These are phyloP conservation scores for Heliamphora pulchella DNA, from an alignment of 179 eudicot species.

Conservation along the genomic window DNA sequence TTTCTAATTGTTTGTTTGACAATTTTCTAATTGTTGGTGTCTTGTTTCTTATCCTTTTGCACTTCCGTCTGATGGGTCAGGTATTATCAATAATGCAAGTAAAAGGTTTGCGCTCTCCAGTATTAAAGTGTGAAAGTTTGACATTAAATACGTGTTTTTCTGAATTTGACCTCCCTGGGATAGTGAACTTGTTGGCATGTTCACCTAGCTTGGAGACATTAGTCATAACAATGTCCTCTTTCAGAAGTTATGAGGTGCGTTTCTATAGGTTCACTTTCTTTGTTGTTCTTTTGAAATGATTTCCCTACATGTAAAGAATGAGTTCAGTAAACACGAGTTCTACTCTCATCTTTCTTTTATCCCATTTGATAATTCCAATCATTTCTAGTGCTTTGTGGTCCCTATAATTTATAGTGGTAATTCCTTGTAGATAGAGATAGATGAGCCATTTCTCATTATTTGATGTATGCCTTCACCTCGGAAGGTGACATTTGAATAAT, in stretches of 20 bases:
- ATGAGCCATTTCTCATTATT: background rate
- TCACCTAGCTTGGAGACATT: constrained; percentile 1
- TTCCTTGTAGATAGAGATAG: background rate
- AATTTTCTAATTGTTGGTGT: background rate
- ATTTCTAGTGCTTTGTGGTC: no score
- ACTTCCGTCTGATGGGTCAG: background rate
- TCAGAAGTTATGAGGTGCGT: background rate
- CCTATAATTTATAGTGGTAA: no score
- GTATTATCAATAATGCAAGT: background rate
- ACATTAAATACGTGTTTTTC: background rate
- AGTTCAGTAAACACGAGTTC: background rate
- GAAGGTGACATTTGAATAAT: background rate
- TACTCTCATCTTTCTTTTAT: no score
- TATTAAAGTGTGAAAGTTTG: background rate
- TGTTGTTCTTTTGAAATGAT: background rate
- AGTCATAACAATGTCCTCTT: background rate
- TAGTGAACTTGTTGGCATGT: background rate
- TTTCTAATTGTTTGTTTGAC: background rate
- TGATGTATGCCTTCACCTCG: no score
- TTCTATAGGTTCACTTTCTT: background rate
- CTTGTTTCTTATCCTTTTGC: background rate
- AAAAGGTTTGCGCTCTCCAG: background rate
- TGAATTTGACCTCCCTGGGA: constrained; percentile 1
- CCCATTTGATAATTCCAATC: no score
- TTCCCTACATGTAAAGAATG: background rate